Percentiles rank a stretch among this genome's conserved stretches.
Evolutionary conservation across 768 basidiomycete species (phyloP).

Genomic region (Trichaptum fuscoviolaceum): DNA sequence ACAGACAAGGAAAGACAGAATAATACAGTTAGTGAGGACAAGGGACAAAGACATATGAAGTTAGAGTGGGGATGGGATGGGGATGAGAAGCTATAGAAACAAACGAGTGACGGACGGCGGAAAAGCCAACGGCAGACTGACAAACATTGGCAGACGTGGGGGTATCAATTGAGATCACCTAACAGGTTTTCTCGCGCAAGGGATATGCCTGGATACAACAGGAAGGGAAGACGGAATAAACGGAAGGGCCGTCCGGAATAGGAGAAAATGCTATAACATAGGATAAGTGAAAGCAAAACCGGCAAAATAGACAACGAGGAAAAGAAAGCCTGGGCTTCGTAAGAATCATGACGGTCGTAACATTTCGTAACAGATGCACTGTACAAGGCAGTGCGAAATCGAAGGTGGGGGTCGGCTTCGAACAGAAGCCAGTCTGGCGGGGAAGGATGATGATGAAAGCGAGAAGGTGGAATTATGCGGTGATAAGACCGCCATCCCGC

Average conservation of each 20-base stretch:
- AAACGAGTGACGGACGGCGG: background rate
- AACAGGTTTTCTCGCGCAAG: background rate
- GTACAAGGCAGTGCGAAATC: background rate
- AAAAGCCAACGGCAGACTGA: background rate
- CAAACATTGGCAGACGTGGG: too few species aligned
- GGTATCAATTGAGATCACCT: background rate
- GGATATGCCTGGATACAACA: background rate
- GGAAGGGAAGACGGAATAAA: background rate
- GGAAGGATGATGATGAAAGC: background rate
- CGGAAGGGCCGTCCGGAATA: background rate
- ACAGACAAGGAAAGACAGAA: background rate
- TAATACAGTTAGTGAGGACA: background rate
- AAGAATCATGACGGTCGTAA: background rate
- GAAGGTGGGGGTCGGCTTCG: background rate
- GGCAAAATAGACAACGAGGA: background rate
- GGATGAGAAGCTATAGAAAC: background rate
- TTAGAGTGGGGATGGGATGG: background rate
- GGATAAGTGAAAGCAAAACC: background rate
- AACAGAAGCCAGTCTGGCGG: background rate
- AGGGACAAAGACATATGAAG: background rate
- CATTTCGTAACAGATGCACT: background rate
- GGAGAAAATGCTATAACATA: background rate
- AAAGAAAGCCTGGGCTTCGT: background rate
- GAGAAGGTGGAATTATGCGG: background rate
- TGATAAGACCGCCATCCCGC: slow-evolving; percentile 4